Conservation (phyloP, 1,284 basidiomycete genomes). For the Sporisorium reilianum region DNA sequence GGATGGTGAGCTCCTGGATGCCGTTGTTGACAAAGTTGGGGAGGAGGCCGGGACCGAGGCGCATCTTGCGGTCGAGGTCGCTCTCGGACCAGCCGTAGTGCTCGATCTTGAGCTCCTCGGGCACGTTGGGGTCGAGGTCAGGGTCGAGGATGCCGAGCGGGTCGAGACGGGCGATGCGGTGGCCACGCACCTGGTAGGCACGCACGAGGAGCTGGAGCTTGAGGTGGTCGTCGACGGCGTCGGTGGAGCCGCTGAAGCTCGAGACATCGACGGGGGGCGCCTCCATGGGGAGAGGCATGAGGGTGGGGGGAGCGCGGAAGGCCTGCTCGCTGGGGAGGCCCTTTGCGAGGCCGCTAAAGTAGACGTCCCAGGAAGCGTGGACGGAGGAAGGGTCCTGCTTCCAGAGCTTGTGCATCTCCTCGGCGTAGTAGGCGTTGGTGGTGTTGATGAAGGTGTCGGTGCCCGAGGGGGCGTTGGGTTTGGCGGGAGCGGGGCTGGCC, state of each 20-base stretch:
- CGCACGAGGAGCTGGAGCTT: conserved; percentile 77
- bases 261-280: conserved; percentile 82
- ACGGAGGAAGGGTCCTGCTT: conserved; percentile 82
- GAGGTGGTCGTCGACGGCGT: conserved; percentile 87
- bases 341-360: conserved; percentile 92
- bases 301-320: conserved; percentile 83
- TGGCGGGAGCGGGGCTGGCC: conserved; percentile 51
- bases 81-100: conserved; percentile 91
- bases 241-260: conserved; percentile 75
- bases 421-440: conserved; percentile 92
- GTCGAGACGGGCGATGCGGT: conserved; percentile 94
- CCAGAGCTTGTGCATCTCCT: conserved; percentile 76
- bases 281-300: conserved; percentile 77
- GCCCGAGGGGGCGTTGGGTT: conserved; percentile 57
- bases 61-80: conserved; percentile 93
- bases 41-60: conserved; percentile 92
- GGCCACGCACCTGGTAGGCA: conserved; percentile 98
- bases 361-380: conserved; percentile 93
- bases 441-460: conserved; percentile 72
- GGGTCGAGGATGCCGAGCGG: conserved; percentile 91
- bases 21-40: conserved; percentile 88
- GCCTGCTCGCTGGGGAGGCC: conserved; percentile 85
- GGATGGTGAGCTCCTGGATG: conserved; percentile 87
- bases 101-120: conserved; percentile 65
- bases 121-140: conserved; percentile 74